Conservation (phyloP, 352 stramenopile species). For the Phytophthora hibernalis region DNA sequence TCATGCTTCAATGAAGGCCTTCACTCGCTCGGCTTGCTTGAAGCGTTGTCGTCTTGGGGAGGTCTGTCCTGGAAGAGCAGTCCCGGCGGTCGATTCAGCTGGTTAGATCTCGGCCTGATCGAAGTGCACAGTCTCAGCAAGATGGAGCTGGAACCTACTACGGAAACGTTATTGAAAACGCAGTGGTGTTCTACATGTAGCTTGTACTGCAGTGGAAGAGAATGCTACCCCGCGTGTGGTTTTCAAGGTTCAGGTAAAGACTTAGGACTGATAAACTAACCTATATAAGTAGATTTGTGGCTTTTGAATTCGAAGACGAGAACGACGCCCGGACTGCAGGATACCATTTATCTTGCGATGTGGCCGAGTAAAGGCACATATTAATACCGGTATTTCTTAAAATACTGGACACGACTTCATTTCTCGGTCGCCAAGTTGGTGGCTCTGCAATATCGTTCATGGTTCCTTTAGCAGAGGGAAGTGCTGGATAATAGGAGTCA, state of each 20-base stretch:
- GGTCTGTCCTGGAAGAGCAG: background rate
- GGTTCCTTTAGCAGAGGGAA: background rate
- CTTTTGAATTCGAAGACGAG: background rate
- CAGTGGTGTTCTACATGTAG: background rate
- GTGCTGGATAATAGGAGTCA: no score
- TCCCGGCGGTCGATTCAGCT: no score
- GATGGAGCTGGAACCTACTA: background rate
- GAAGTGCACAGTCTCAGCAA: conserved; percentile 8
- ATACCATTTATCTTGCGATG: conserved; percentile 17
- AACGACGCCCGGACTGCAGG: background rate
- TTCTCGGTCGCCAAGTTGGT: background rate
- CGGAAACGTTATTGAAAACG: background rate
- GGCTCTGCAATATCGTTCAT: background rate
- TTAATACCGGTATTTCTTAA: no score
- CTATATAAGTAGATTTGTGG: no score
- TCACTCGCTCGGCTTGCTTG: no score
- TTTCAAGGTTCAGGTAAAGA: no score
- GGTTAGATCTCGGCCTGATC: background rate
- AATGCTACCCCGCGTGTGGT: background rate
- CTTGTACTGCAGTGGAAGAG: background rate
- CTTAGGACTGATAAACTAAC: no score
- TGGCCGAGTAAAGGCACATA: conserved; percentile 13
- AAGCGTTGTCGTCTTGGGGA: conserved; percentile 14
- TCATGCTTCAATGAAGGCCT: conserved; percentile 5
- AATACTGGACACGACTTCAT: no score